Base-by-base conservation (phyloP, 164 flowering plant species). In the Vitis riparia region DNA sequence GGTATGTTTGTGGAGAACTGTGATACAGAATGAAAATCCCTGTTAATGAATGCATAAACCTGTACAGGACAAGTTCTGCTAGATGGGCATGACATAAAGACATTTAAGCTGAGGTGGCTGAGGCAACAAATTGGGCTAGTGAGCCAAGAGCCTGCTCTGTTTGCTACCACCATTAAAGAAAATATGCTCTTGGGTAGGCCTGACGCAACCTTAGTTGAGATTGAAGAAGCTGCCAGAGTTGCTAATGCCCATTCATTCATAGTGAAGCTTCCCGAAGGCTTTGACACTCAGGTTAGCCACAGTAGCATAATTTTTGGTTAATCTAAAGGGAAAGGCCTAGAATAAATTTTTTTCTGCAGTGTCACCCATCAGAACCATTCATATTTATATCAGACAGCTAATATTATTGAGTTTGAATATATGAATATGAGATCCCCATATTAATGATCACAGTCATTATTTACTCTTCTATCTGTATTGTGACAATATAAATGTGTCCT, bases 181-280 rank as follows among this genome's bases (percentile, higher is more conserved):
- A 95, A 95, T 81, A 87, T 95, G 73, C 89, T 93, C 2, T 71
- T 93, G 65, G 99, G 99, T 23, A 77, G 96, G 77, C 89, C 93
- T 9, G 93, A 95, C 72, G 97, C 99, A 1, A 82, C 85, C 65
- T 85, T 81, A 66, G 77, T 84, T 4, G 98, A 93, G 82, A 80
- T 93, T 4, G 99, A 95, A 82, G 99, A 91, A 71, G 99, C 99
- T 68, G 94, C 98, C 5, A 76, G 96, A 80, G 97, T 93, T 13
- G 98, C 99, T 29, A 95, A 95, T 78, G 99, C 99, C 0, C 95
- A 95, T 75, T 91, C 97, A 4, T 95, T 95, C 77, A 85, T 95
- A 11, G 72, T 88, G 70, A 93, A 93, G 81, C 91, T 91, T 49
- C 94, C 99, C 1, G 88, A 90, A 27, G 99, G 97, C 70, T 91